These are phyloP conservation scores for cucumber (Cucumis sativus) DNA, from an alignment of 306 rosid species.

Conservation along the genomic window DNA sequence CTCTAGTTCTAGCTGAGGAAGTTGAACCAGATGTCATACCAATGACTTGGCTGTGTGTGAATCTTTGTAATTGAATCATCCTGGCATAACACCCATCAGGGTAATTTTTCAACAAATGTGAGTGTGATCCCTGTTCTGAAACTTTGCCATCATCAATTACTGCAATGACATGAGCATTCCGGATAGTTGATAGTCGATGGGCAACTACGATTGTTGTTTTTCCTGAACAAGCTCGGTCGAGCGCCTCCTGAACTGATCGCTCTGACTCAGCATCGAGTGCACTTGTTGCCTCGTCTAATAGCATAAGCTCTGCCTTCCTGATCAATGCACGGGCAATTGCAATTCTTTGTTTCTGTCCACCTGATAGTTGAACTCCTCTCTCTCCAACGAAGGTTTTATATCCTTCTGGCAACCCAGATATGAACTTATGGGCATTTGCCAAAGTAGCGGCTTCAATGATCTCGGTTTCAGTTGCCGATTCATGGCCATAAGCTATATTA, in stretches of 20 bases:
- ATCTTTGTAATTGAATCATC: conserved; percentile 90
- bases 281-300: conserved; percentile 94
- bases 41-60: conserved; percentile 62
- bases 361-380: conserved; percentile 85
- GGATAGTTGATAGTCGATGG: conserved; percentile 70
- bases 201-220: conserved; percentile 93
- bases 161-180: conserved; percentile 74
- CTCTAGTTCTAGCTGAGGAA: conserved; percentile 57
- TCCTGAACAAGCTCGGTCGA: conserved; percentile 76
- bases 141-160: conserved; percentile 98
- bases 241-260: conserved; percentile 89
- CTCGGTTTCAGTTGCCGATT: conserved; percentile 80
- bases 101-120: conserved; percentile 74
- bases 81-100: conserved; percentile 82
- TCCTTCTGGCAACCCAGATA: conserved; percentile 74
- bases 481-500: conserved; percentile 90
- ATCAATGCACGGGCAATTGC: conserved; percentile 86
- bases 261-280: conserved; percentile 99
- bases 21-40: conserved; percentile 86
- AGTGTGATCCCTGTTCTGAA: conserved; percentile 94
- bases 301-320: conserved; percentile 84
- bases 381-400: conserved; percentile 89
- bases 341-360: conserved; percentile 92
- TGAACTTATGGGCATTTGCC: conserved; percentile 87
- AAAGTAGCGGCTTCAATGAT: conserved; percentile 82